Conservation (phyloP, 495 filamentous ascomycete species). For the Neurospora sp. region DNA sequence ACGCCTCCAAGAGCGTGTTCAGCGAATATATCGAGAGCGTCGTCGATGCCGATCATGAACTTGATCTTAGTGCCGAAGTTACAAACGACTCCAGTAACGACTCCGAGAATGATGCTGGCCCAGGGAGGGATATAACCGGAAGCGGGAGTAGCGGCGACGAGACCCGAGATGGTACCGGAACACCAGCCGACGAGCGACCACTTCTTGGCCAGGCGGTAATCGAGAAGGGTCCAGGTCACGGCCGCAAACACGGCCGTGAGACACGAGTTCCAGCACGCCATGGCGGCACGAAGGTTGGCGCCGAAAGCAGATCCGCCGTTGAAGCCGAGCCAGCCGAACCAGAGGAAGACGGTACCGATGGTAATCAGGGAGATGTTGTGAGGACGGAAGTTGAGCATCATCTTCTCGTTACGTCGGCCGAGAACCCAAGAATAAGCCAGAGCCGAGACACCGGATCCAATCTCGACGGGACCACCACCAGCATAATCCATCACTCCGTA, state of each 20-base stretch:
- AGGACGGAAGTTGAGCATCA: conserved; percentile 94
- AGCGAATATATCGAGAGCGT: conserved; percentile 95
- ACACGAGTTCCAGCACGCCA: conserved; percentile 98
- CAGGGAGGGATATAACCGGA: conserved; percentile 84
- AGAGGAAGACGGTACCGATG: conserved; percentile 87
- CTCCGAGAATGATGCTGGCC: conserved; percentile 75
- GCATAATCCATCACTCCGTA: conserved; percentile 96
- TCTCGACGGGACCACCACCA: conserved; percentile 95
- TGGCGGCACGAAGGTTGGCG: conserved; percentile 85
- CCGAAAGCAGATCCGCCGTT: conserved; percentile 97
- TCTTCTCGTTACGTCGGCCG: conserved; percentile 94
- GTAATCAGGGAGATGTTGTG: conserved; percentile 98
- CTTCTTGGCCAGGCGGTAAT: conserved; percentile 90
- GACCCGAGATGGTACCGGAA: conserved; percentile 81
- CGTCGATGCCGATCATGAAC: conserved; percentile 90
- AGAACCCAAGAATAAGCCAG: conserved; percentile 93
- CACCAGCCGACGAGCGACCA: conserved; percentile 99
- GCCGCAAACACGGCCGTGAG: conserved; percentile 81
- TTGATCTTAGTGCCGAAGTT: conserved; percentile 98
- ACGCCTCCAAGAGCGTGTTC: conserved; percentile 96
- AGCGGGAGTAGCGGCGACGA: conserved; percentile 85
- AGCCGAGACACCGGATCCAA: conserved; percentile 84
- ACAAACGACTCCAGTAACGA: conserved; percentile 75
- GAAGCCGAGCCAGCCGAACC: conserved; percentile 99
- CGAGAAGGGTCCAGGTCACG: conserved; percentile 83